phyloP scores from a whole-genome alignment of 2,329 filamentous ascomycete genomes.

The Pleoardoris graminearum region DNA sequence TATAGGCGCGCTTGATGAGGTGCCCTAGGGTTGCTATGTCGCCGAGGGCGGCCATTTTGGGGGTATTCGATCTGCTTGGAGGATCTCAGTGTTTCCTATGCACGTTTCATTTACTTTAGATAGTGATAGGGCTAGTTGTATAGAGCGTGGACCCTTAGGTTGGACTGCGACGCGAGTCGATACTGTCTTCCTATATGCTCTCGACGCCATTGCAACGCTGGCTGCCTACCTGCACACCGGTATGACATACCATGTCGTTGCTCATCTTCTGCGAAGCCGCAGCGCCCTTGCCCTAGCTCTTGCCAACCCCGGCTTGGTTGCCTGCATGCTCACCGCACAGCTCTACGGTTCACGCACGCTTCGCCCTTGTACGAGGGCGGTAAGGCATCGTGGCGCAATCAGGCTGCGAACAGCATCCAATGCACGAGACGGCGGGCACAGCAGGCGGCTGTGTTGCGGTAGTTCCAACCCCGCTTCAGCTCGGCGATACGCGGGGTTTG shows the following conservation, averaged over 20 bases:
- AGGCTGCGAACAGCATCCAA: slow-evolving; percentile 6
- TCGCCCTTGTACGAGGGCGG: background rate
- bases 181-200: background rate
- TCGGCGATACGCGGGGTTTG: background rate
- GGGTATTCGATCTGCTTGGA: background rate
- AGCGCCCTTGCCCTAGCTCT: background rate
- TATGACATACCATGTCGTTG: background rate
- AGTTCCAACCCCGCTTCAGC: slow-evolving; percentile 3
- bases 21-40: slow-evolving; percentile 11
- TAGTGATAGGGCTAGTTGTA: too few relatives aligned
- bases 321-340: slow-evolving; percentile 4
- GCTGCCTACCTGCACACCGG: background rate
- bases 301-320: background rate
- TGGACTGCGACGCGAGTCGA: background rate
- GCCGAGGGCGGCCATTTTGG: slow-evolving; percentile 13
- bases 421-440: background rate
- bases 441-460: background rate
- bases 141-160: too few relatives aligned
- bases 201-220: background rate
- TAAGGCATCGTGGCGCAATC: slow-evolving; percentile 12
- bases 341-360: background rate
- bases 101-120: background rate
- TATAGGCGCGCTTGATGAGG: slow-evolving; percentile 17
- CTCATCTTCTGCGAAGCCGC: background rate
- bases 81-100: background rate